Conservation (phyloP, 2,329 filamentous ascomycete species). For the Myrmaecium sp. region DNA sequence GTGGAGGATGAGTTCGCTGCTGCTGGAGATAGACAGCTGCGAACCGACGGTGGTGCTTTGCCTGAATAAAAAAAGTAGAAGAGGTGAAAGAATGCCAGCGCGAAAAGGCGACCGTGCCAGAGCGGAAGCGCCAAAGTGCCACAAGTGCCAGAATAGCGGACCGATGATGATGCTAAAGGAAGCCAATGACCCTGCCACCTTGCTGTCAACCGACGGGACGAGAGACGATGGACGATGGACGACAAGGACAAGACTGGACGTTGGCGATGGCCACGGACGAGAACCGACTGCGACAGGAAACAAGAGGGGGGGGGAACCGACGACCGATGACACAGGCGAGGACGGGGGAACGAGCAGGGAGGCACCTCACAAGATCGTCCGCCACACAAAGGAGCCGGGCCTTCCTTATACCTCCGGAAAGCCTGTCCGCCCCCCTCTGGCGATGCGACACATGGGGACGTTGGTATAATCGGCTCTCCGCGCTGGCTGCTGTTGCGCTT, state of each 20-base stretch:
- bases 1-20: no score
- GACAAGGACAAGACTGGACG: not conserved
- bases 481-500: no score
- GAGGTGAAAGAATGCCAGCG: no score
- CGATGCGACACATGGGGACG: conserved; percentile 19
- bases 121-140: no score
- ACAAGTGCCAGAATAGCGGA: no score
- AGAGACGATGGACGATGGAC: not conserved
- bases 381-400: conserved; percentile 26
- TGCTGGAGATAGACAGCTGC: no score
- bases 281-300: not conserved
- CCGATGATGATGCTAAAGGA: no score
- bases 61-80: no score
- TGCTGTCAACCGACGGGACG: not conserved
- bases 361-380: conserved; percentile 25
- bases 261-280: not conserved
- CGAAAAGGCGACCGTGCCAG: no score
- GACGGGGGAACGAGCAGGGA: conserved; percentile 14
- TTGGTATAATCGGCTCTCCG: conserved; percentile 19
- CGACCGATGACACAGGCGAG: no score
- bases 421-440: conserved; percentile 19
- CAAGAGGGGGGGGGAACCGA: not conserved
- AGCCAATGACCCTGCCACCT: no score
- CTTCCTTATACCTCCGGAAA: conserved; percentile 26
- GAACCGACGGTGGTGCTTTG: no score